A percentile compares a stretch with the other conserved stretches of the same genome.
phyloP scores from a whole-genome alignment of 1,284 basidiomycete species.

The Cerioporus squamosus region DNA sequence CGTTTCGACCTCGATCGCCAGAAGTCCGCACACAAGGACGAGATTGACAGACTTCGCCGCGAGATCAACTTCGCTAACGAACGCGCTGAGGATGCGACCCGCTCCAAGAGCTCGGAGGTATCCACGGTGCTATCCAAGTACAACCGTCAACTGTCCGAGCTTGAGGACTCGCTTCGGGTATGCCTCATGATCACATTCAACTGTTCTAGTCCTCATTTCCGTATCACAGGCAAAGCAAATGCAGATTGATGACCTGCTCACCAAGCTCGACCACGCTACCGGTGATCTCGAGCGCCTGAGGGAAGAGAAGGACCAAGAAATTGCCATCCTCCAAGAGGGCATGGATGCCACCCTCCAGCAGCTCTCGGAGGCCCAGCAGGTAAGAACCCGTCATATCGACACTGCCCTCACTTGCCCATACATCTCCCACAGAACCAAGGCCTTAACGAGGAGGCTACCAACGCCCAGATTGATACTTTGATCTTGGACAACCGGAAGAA shows the following conservation, averaged over 20 bases:
- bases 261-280: conserved; percentile 76
- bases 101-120: conserved; percentile 93
- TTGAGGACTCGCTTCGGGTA: conserved; percentile 93
- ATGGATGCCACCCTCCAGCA: conserved; percentile 95
- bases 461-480: conserved; percentile 95
- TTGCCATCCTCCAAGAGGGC: conserved; percentile 94
- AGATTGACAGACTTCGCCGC: conserved; percentile 90
- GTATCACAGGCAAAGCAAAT: conserved; percentile 81
- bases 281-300: conserved; percentile 80
- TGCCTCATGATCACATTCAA: conserved; percentile 32
- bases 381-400: conserved; percentile 35
- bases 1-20: conserved; percentile 96
- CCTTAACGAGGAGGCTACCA: conserved; percentile 86
- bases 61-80: conserved; percentile 98
- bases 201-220: conserved; percentile 11
- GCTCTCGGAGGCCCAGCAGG: conserved; percentile 87
- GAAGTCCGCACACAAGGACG: conserved; percentile 95
- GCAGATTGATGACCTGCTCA: conserved; percentile 90
- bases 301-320: conserved; percentile 98
- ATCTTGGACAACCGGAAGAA: conserved; percentile 98
- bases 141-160: conserved; percentile 94
- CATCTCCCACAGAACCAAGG: conserved; percentile 67
- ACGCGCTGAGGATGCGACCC: conserved; percentile 91
- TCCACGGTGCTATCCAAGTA: conserved; percentile 90
- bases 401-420: conserved; percentile 15